Evolutionary conservation across 2,329 filamentous ascomycete species (phyloP).

Genomic region (Fusarium scirpi): DNA sequence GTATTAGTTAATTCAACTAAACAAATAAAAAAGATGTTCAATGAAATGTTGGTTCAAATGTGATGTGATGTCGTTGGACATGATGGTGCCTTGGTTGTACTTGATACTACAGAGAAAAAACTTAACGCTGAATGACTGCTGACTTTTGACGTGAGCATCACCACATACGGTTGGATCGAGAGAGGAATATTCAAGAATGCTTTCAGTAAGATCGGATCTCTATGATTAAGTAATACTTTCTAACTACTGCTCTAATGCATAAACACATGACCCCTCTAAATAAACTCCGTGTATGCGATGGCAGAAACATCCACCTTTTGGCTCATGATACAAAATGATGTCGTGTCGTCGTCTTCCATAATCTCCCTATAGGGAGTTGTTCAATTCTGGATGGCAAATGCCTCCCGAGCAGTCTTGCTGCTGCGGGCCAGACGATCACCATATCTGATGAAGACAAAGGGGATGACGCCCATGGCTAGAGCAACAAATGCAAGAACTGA

Average conservation of each 20-base stretch:
- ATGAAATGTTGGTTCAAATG: conserved; percentile 1
- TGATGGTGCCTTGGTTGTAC: background rate
- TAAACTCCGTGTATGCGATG: conserved; percentile 2
- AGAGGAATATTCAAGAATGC: background rate
- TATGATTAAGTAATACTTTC: conserved; percentile 2
- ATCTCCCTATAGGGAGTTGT: background rate
- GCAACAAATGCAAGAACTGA: conserved; percentile 51
- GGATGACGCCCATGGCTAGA: conserved; percentile 50
- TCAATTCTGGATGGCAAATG: conserved; percentile 39
- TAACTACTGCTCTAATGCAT: background rate
- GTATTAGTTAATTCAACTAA: conserved; percentile 59
- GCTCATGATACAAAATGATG: conserved; percentile 4
- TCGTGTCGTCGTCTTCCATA: background rate
- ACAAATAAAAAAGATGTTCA: conserved; percentile 44
- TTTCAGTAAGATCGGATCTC: background rate
- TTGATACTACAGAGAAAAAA: background rate
- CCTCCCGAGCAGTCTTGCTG: conserved; percentile 45
- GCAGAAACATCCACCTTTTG: background rate
- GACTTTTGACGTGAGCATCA: background rate
- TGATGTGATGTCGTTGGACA: background rate
- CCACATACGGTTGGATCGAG: background rate
- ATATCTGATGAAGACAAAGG: conserved; percentile 51
- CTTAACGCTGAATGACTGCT: background rate
- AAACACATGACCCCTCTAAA: conserved; percentile 4
- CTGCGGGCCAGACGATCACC: conserved; percentile 47